These are phyloP conservation scores for Viola odorata DNA, from an alignment of 345 rosid species.

Conservation along the genomic window DNA sequence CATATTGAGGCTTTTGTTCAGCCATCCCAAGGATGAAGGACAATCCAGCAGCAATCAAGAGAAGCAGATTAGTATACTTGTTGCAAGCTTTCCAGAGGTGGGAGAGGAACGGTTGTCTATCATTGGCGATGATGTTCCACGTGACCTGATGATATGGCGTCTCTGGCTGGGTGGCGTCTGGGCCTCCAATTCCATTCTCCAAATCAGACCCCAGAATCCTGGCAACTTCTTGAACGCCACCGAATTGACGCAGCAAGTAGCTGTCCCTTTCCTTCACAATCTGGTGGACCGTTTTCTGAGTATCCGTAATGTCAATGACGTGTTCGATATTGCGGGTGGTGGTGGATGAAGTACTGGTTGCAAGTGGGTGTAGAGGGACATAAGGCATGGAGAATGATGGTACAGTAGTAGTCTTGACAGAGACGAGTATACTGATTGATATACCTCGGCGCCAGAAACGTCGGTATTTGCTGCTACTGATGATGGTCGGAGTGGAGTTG, in stretches of 20 bases:
- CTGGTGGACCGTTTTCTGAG: not conserved
- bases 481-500: not conserved
- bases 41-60: conserved; percentile 15
- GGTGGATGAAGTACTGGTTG: no score
- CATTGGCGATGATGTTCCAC: not conserved
- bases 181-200: conserved; percentile 1
- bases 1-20: conserved; percentile 10
- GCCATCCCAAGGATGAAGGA: conserved; percentile 15
- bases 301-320: no score
- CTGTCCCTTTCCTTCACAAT: conserved; percentile 17
- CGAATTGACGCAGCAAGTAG: not conserved
- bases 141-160: no score
- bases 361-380: no score
- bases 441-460: conserved; percentile 16
- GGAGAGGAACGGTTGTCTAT: not conserved
- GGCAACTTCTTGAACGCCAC: conserved; percentile 12
- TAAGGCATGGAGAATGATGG: no score
- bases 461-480: conserved; percentile 4
- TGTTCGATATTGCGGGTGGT: no score
- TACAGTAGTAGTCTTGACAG: no score
- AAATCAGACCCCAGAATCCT: conserved; percentile 9
- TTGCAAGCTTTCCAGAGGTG: conserved; percentile 9
- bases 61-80: conserved; percentile 10
- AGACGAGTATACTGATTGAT: conserved; percentile 2
- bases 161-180: not conserved